Evolutionary conservation across 768 basidiomycete genomes (phyloP).

Genomic region (Gloeopeniophorella convolvens): DNA sequence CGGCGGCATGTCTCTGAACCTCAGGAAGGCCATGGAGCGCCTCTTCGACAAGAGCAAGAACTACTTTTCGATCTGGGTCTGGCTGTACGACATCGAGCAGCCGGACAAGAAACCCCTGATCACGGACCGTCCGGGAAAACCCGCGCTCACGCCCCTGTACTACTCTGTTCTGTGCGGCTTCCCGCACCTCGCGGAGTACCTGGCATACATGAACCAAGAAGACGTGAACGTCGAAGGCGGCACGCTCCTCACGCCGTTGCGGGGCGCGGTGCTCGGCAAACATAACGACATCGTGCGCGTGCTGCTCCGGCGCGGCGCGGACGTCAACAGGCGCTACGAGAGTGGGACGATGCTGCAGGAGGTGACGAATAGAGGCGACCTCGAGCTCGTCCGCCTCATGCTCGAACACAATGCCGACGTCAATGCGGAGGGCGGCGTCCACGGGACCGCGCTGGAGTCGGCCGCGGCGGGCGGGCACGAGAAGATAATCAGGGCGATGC

Average conservation of each 20-base stretch:
- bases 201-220: background rate
- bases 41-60: background rate
- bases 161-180: background rate
- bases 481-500: no score
- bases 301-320: constrained; percentile 22
- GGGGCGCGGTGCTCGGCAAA: background rate
- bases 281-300: background rate
- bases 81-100: background rate
- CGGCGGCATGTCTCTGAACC: background rate
- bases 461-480: no score
- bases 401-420: no score
- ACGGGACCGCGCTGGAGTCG: no score
- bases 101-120: background rate
- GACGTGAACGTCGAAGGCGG: background rate
- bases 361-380: no score
- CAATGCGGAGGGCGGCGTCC: no score
- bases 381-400: no score
- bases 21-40: background rate
- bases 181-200: background rate
- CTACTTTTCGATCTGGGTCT: background rate
- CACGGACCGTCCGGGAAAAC: background rate
- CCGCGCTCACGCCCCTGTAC: background rate
- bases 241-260: background rate
- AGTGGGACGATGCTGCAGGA: no score
- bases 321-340: no score